Base-by-base conservation (phyloP, 768 basidiomycete genomes). In the Galerina marginata region DNA sequence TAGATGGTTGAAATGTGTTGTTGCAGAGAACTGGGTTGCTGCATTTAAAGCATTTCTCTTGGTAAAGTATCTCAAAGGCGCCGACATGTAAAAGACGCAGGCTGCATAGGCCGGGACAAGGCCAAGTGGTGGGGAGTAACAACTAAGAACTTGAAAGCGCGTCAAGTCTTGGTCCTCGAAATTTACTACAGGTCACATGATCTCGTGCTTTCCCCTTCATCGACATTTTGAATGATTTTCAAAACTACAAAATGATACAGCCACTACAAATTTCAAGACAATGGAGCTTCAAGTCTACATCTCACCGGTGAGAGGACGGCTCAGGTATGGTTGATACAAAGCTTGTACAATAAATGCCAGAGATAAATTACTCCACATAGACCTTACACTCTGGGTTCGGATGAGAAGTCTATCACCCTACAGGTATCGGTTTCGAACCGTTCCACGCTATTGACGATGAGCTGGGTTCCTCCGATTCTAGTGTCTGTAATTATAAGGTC, bases 401-500 rank as follows among this genome's bases (percentile, higher is more conserved):
- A 14, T 25, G 29, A 38, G 25, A 36, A 37, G 36, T n/a, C 51
- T 37, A 16, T 72, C 65, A 77, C 62, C 71, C 71, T 45, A 69
- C 71, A 50, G 74, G 65, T 12, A 74, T 69, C 26, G 69, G 60
- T 62, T 77, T 81, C 15, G 72, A 63, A 26, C 76, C 75, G 67
- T 74, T 78, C 83, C 83, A 84, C 44, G 79, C 78, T 49, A 75
- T 76, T 23, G 82, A 80, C 1, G 84, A 83, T 4, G 86, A 83
- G 69, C 84, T 90, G 1, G 91, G 85, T 69, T 93, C 92, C 72
- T 93, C 92, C 4, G 88, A 85, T 72, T 93, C 92, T 62, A 93
- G 80, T 2, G 91, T 92, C 92, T 93, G 52, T 9, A 47, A 25
- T 4, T 14, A 23, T 12, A n/a, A 59, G 6, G 51, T 45, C n/a